phyloP scores from a whole-genome alignment of 108 stramenopile species.

The Nitzschia sp. region DNA sequence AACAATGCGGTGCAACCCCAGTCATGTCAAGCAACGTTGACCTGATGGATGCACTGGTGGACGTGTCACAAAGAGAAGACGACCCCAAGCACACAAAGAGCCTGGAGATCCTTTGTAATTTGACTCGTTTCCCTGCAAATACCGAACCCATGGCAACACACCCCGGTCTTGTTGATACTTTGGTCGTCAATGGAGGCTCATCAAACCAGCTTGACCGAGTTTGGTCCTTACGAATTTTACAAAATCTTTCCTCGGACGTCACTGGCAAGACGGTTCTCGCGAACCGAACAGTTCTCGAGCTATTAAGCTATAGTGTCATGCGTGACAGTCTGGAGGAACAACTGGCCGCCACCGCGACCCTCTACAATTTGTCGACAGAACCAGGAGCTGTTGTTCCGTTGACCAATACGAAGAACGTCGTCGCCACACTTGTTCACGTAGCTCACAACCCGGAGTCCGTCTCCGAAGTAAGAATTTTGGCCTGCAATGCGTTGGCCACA shows the following conservation, averaged over 20 bases:
- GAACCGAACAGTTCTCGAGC: constrained; percentile 44
- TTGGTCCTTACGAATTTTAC: constrained; percentile 69
- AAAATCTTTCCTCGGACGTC: constrained; percentile 75
- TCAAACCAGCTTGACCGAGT: constrained; percentile 52
- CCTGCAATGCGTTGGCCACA: constrained; percentile 78
- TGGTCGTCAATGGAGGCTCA: constrained; percentile 49
- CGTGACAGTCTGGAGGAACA: constrained; percentile 63
- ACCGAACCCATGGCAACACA: constrained; percentile 43
- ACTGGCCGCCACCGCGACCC: constrained; percentile 64
- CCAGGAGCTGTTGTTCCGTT: constrained; percentile 77
- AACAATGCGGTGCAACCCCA: constrained; percentile 68
- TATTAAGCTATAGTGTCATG: constrained; percentile 67
- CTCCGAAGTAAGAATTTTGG: constrained; percentile 54
- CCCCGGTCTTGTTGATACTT: constrained; percentile 48
- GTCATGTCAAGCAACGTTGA: constrained; percentile 37
- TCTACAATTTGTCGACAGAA: constrained; percentile 81
- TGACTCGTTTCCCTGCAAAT: constrained; percentile 79
- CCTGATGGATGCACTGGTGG: constrained; percentile 49
- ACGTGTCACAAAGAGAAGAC: constrained; percentile 41
- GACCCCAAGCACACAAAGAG: constrained; percentile 78
- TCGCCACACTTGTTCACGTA: constrained; percentile 76
- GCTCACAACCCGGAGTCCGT: constrained; percentile 67
- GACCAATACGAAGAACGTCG: constrained; percentile 80
- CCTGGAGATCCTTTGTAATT: constrained; percentile 80
- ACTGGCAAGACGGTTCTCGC: constrained; percentile 60